Conservation (phyloP, 2,329 filamentous ascomycete species). For the Lecanicillium sp. region DNA sequence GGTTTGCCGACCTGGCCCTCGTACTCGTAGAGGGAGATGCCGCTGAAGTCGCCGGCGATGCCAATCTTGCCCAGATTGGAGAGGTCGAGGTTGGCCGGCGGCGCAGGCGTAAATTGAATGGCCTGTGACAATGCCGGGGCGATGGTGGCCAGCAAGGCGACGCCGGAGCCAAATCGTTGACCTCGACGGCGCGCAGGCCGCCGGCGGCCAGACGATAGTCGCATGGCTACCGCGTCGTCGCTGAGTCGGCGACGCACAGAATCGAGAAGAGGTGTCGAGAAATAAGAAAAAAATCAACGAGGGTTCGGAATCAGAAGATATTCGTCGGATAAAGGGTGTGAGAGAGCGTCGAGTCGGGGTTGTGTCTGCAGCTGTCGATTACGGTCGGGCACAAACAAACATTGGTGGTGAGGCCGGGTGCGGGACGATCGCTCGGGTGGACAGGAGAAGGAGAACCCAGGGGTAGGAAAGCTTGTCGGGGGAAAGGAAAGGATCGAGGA, state of each 20-base stretch:
- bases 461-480: too few species aligned
- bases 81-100: constrained; percentile 70
- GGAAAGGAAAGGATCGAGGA: constrained; percentile 1
- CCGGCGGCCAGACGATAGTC: constrained; percentile 36
- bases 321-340: too few species aligned
- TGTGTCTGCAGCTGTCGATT: too few species aligned
- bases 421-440: too few species aligned
- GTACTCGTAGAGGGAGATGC: constrained; percentile 84
- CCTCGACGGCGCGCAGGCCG: constrained; percentile 28
- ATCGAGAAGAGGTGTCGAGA: too few species aligned
- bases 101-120: constrained; percentile 52
- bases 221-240: constrained; percentile 30
- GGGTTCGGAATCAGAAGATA: too few species aligned
- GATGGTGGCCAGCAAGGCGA: constrained; percentile 33
- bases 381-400: too few species aligned
- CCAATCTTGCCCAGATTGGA: constrained; percentile 73
- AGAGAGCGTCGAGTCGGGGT: too few species aligned
- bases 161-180: constrained; percentile 18
- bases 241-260: too few species aligned
- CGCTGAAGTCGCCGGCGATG: constrained; percentile 81
- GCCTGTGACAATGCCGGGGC: constrained; percentile 37
- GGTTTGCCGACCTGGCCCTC: constrained; percentile 66
- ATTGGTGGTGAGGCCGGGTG: too few species aligned
- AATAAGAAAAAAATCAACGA: too few species aligned
- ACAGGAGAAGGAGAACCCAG: too few species aligned